Conservation (phyloP, 352 stramenopile genomes). For the Pythium phragmitis region DNA sequence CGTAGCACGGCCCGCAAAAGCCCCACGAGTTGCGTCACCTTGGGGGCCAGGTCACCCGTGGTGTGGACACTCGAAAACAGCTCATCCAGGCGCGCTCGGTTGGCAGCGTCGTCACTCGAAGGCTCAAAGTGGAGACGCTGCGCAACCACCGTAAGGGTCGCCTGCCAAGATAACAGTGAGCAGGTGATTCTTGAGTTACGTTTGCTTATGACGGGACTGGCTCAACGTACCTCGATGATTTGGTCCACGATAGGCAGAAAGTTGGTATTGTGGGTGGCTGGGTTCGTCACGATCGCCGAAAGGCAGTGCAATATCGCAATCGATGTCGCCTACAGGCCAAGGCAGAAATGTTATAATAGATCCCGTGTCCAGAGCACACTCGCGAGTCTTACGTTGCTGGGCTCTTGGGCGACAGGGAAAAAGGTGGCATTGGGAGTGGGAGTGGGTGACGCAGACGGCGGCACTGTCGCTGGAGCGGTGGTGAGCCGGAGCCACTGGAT, state of each 20-base stretch:
- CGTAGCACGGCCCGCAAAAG: constrained; percentile 40
- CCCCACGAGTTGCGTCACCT: constrained; percentile 56
- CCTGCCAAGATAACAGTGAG: not conserved
- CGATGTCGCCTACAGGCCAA: not conserved
- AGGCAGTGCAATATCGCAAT: constrained; percentile 21
- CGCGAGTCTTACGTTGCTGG: not conserved
- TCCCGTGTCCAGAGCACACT: too few relatives aligned
- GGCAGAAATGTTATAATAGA: too few relatives aligned
- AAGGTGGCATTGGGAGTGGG: not conserved
- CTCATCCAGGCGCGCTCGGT: constrained; percentile 31
- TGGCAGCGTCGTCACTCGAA: constrained; percentile 14
- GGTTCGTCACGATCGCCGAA: constrained; percentile 16
- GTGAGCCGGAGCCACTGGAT: constrained; percentile 19
- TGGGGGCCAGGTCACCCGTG: constrained; percentile 38
- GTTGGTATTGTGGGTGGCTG: not conserved
- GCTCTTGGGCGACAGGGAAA: not conserved
- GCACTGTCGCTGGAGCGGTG: not conserved
- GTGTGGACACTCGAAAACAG: constrained; percentile 37
- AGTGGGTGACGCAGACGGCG: not conserved
- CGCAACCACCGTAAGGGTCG: constrained; percentile 32
- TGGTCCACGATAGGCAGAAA: constrained; percentile 9
- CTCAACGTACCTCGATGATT: constrained; percentile 16
- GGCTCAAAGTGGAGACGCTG: constrained; percentile 45
- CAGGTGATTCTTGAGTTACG: not conserved
- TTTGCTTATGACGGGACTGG: too few relatives aligned